Conservation (phyloP, 495 filamentous ascomycete genomes). For the Talaromyces liani region DNA sequence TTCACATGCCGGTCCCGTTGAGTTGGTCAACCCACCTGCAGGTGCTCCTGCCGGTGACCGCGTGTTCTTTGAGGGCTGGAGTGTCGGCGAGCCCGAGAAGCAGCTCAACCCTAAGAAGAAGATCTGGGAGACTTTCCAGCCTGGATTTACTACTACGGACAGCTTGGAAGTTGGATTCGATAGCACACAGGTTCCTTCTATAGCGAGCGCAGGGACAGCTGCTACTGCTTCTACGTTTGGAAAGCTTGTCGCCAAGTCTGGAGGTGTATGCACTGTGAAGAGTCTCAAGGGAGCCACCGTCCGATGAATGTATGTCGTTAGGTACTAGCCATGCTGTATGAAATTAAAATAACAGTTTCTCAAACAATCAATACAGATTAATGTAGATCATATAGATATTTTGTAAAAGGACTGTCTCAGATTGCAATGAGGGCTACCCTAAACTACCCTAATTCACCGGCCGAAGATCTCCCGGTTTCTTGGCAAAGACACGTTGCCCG, state of each 20-base stretch:
- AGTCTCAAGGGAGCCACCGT: conserved; percentile 65
- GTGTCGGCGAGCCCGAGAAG: conserved; percentile 77
- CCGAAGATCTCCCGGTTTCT: not conserved
- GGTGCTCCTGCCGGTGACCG: conserved; percentile 74
- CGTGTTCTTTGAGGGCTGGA: conserved; percentile 90
- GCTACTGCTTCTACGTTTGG: conserved; percentile 46
- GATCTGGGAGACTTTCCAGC: conserved; percentile 93
- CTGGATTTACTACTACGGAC: conserved; percentile 83
- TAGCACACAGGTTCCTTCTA: conserved; percentile 50
- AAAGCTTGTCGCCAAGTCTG: conserved; percentile 62
- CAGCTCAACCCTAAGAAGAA: conserved; percentile 98
- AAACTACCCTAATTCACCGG: not conserved
- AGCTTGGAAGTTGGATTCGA: conserved; percentile 74
- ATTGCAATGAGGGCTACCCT: not conserved
- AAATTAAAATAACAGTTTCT: conserved; percentile 13
- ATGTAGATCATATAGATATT: not conserved
- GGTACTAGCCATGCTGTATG: not conserved
- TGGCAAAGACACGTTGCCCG: not conserved
- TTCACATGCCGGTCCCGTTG: conserved; percentile 81
- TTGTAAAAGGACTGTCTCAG: not conserved
- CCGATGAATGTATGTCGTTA: conserved; percentile 29
- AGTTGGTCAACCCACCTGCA: conserved; percentile 82
- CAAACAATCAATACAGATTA: not conserved
- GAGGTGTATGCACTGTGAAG: conserved; percentile 67
- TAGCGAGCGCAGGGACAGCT: conserved; percentile 46